Conservation (phyloP, 495 filamentous ascomycete species). For the Podospora pseudoanserina region DNA sequence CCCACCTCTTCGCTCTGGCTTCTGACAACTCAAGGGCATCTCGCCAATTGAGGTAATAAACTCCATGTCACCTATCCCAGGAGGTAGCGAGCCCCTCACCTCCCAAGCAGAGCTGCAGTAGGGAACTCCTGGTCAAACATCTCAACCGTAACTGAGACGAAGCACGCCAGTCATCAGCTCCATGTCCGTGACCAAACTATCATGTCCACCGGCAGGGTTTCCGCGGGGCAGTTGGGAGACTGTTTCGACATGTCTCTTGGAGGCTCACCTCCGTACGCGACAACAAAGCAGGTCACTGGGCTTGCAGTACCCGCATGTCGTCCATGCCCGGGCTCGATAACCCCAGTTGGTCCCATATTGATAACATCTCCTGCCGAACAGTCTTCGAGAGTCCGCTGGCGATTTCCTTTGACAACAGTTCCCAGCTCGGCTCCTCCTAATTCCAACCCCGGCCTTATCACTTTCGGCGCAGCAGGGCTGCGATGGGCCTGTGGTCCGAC, state of each 20-base stretch:
- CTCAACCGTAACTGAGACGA: not conserved
- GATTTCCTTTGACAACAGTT: not conserved
- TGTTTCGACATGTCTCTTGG: not conserved
- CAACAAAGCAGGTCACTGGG: not conserved
- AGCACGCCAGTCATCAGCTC: not conserved
- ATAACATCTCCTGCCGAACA: not conserved
- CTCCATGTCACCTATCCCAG: not conserved
- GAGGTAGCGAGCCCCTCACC: not conserved
- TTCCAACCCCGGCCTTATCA: not conserved
- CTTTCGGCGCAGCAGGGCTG: not conserved
- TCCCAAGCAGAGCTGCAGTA: not conserved
- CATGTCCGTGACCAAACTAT: not conserved
- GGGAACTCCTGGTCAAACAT: not conserved
- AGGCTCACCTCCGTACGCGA: not conserved
- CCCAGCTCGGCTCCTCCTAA: not conserved
- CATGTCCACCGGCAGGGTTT: not conserved
- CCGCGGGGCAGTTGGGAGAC: not conserved
- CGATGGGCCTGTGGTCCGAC: not conserved
- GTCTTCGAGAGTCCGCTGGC: not conserved
- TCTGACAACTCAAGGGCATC: not conserved
- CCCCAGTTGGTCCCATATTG: not conserved
- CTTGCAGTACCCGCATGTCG: constrained; percentile 6
- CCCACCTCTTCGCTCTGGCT: not conserved
- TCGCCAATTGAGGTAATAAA: not conserved
- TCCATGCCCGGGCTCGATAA: not conserved